phyloP scores from a whole-genome alignment of 208 protist species.

The Wallacemonas rigidus region DNA sequence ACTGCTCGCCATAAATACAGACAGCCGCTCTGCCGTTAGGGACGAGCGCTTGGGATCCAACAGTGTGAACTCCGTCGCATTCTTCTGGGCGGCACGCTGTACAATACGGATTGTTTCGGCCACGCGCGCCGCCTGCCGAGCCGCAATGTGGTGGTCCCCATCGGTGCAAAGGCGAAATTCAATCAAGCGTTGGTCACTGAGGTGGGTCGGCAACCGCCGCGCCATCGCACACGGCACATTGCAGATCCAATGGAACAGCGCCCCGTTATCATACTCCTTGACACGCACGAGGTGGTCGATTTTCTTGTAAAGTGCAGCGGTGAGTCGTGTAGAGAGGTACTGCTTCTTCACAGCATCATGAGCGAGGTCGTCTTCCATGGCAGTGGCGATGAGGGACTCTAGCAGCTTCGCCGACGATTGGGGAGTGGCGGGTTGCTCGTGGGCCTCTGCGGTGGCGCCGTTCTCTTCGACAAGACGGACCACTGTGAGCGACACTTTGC shows the following conservation, averaged over 20 bases:
- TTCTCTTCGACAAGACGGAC: not conserved
- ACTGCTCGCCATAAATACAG: not conserved
- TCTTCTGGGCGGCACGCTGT: not conserved
- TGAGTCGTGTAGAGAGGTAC: constrained; percentile 7
- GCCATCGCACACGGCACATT: constrained; percentile 5
- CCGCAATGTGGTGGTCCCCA: not conserved
- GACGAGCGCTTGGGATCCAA: constrained; percentile 5
- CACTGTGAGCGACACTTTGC: constrained; percentile 9
- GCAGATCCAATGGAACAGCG: constrained; percentile 16
- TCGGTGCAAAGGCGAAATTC: constrained; percentile 10
- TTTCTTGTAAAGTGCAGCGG: constrained; percentile 7
- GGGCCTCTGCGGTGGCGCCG: not conserved
- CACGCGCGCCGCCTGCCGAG: not conserved
- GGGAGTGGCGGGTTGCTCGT: not conserved
- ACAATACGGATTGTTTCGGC: not conserved
- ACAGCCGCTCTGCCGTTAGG: constrained; percentile 6
- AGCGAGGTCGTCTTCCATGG: not conserved
- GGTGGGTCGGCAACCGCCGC: constrained; percentile 3
- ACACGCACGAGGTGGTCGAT: not conserved
- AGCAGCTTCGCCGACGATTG: not conserved
- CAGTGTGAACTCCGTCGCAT: constrained; percentile 5
- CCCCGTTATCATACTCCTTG: constrained; percentile 9
- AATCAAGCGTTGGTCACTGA: constrained; percentile 1
- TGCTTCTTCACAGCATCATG: not conserved
- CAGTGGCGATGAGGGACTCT: not conserved